Base-by-base conservation (phyloP, 768 basidiomycete species). In the Mycena haematopus region DNA sequence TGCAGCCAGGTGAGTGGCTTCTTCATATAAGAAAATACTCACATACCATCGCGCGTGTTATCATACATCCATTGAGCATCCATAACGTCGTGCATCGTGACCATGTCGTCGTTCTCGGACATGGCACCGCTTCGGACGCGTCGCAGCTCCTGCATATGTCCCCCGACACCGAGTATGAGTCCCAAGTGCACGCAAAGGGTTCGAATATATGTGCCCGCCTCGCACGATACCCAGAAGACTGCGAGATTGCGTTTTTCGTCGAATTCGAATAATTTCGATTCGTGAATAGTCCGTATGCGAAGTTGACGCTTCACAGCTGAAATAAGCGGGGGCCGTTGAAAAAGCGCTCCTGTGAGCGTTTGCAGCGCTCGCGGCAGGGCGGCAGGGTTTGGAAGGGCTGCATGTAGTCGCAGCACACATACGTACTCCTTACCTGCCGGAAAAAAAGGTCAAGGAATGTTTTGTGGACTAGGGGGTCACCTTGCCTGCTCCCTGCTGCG, bases 61-160 rank as follows among this genome's bases (percentile, higher is more conserved):
- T 99, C 97, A 74, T 96, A 99, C 73, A 90, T 76, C 96, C 96
- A 99, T 71, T 99, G 97, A 14, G 97, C 97, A 75, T 99, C 97
- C 78, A 99, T 79, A 29, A 99, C 96, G 74, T 99, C 97, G 78
- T 99, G 97, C 97, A 99, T 99, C 22, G 96, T 96, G 63, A 99
- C 97, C 71, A 98, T 95, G 69, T 95, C 95, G 73, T 99, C 96
- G 73, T 93, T 95, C 80, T 99, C 97, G 52, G 91, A 93, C 86
- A 98, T 90, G 52, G 96, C 96, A 70, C 97, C 97, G 73, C 91
- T 93, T 67, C 97, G 82, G 15, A 99, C 96, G 70, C 97, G 82
- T 69, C 97, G 84, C 61, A 99, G 84, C 75, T 99, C 97, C 79
- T 99, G 96, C 97, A 99, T 99, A 77, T 99, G 97, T n/a, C 96